Conservation (phyloP, 2,329 filamentous ascomycete species). For the Aspergillus fischeri region DNA sequence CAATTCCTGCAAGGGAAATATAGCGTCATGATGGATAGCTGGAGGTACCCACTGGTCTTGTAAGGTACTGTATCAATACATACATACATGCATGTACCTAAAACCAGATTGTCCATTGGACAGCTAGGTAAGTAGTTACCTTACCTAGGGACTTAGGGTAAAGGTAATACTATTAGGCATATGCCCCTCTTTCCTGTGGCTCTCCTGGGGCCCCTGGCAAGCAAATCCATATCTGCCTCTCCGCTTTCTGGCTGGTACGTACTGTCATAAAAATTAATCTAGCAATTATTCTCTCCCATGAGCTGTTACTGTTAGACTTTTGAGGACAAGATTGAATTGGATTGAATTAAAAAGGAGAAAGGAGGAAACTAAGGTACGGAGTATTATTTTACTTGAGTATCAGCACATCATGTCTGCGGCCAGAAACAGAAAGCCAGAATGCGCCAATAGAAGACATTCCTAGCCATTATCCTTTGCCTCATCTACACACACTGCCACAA, state of each 20-base stretch:
- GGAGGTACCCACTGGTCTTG: not conserved
- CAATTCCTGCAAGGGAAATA: conserved; percentile 2
- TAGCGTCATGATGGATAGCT: conserved; percentile 1
- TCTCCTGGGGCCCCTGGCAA: not conserved
- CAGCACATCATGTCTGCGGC: conserved; percentile 16
- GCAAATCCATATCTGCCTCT: not conserved
- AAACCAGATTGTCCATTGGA: no score
- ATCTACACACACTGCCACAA: conserved; percentile 25
- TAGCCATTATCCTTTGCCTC: conserved; percentile 7
- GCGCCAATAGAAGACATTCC: conserved; percentile 8
- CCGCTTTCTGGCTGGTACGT: no score
- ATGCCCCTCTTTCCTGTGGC: not conserved
- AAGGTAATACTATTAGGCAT: not conserved
- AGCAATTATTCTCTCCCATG: no score
- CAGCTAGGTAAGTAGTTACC: no score
- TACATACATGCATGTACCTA: not conserved
- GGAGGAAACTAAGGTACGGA: no score
- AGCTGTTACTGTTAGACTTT: no score
- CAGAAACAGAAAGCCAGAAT: conserved; percentile 23
- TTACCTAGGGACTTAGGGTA: not conserved
- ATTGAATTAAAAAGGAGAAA: no score
- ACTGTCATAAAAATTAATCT: no score
- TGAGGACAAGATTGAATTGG: no score
- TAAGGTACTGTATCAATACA: not conserved
- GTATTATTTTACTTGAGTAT: not conserved